phyloP scores from a whole-genome alignment of 306 rosid genomes.

The Crotalaria pallida region DNA sequence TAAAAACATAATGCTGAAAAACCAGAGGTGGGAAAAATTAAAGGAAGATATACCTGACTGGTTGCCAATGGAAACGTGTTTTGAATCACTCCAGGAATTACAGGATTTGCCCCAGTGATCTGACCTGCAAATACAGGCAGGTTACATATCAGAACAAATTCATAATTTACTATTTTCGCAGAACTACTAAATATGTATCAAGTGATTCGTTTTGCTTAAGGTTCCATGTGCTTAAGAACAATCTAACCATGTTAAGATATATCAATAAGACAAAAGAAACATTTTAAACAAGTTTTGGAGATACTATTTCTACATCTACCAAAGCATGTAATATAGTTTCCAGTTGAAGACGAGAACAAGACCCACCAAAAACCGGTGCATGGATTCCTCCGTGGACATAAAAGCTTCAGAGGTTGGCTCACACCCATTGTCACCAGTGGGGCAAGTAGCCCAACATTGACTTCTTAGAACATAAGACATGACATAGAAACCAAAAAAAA shows the following conservation, averaged over 20 bases:
- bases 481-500: too few species aligned
- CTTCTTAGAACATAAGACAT: too few species aligned
- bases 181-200: constrained; percentile 17
- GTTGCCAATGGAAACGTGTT: too few species aligned
- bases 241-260: constrained; percentile 31
- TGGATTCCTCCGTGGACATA: constrained; percentile 92
- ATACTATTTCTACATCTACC: constrained; percentile 86
- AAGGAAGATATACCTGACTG: too few species aligned
- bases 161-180: constrained; percentile 5
- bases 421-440: constrained; percentile 99
- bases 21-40: too few species aligned
- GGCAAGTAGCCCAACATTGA: constrained; percentile 99
- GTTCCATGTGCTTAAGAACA: constrained; percentile 32
- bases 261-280: constrained; percentile 36
- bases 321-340: constrained; percentile 74
- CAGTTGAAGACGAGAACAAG: constrained; percentile 96
- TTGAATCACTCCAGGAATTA: too few species aligned
- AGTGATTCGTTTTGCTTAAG: constrained; percentile 31
- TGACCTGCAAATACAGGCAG: too few species aligned
- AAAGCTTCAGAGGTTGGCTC: constrained; percentile 99
- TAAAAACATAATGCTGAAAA: too few species aligned
- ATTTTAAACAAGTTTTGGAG: constrained; percentile 51
- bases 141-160: constrained; percentile 22
- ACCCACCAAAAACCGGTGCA: constrained; percentile 98
- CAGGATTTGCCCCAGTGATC: too few species aligned